phyloP scores from a whole-genome alignment of 2,329 filamentous ascomycete species.

The Cladophialophora yegresii region DNA sequence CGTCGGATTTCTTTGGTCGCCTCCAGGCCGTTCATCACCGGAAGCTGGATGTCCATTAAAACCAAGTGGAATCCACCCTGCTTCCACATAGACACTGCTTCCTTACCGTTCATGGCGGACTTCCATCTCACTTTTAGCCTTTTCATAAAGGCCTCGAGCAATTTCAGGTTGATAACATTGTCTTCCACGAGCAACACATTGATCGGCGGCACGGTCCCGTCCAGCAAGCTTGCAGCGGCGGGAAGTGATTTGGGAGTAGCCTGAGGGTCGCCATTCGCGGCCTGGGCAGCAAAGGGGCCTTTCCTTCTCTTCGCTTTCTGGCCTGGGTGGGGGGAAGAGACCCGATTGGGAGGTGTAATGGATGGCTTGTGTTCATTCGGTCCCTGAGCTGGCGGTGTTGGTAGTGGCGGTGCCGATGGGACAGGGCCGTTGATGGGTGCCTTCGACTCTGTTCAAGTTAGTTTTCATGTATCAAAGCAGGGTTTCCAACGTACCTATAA shows the following conservation, averaged over 20 bases:
- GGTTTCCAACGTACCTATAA: constrained; percentile 40
- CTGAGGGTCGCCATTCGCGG: constrained; percentile 38
- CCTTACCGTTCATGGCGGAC: constrained; percentile 92
- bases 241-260: constrained; percentile 38
- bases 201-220: constrained; percentile 86
- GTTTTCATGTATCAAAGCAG: constrained; percentile 39
- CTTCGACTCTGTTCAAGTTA: constrained; percentile 46
- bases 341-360: constrained; percentile 53
- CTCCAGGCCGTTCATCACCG: constrained; percentile 92
- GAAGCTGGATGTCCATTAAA: constrained; percentile 97
- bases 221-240: constrained; percentile 65
- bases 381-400: constrained; percentile 54
- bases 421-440: constrained; percentile 44
- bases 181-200: constrained; percentile 98
- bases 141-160: constrained; percentile 95
- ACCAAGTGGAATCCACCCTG: constrained; percentile 92
- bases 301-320: constrained; percentile 53
- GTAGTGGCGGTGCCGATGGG: constrained; percentile 54
- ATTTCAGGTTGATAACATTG: constrained; percentile 94
- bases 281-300: constrained; percentile 45
- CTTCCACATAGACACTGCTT: constrained; percentile 92
- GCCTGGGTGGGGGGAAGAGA: constrained; percentile 52
- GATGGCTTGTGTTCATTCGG: constrained; percentile 51
- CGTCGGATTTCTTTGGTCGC: constrained; percentile 93
- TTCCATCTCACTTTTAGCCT: constrained; percentile 93